Conservation (phyloP, 768 basidiomycete genomes). For the Amyloporia xantha region DNA sequence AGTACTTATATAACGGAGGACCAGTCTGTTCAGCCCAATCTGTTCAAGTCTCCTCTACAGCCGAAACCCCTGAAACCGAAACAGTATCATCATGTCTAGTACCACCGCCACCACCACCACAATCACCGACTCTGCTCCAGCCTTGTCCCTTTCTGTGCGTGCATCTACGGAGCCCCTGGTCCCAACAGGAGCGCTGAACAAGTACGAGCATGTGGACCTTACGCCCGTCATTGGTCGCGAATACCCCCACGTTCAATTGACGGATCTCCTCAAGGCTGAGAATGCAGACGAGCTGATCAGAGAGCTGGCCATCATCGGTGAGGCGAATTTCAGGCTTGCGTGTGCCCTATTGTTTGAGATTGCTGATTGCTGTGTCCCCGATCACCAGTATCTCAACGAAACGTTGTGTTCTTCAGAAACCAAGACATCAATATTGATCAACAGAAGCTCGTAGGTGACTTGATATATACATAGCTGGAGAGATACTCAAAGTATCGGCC, state of each 20-base stretch:
- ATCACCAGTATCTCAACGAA: slow-evolving; percentile 44
- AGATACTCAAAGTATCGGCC: too few species aligned
- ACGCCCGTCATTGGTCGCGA: slow-evolving; percentile 2
- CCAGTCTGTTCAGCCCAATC: background rate
- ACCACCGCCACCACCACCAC: slow-evolving; percentile 25
- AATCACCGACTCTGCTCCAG: background rate
- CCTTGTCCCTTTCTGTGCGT: background rate
- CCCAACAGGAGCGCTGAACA: background rate
- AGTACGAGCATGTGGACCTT: background rate
- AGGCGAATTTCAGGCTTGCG: slow-evolving; percentile 10
- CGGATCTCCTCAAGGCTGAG: slow-evolving; percentile 34
- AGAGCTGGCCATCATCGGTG: slow-evolving; percentile 37
- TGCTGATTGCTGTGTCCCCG: too few species aligned
- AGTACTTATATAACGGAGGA: background rate
- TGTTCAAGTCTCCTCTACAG: background rate
- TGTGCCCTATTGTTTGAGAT: too few species aligned
- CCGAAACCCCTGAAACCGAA: too few species aligned
- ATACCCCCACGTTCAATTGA: slow-evolving; percentile 36
- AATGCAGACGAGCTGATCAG: slow-evolving; percentile 45
- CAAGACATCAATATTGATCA: slow-evolving; percentile 42
- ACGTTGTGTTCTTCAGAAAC: slow-evolving; percentile 58
- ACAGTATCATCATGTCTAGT: slow-evolving; percentile 30
- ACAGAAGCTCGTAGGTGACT: too few species aligned
- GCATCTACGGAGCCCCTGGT: background rate
- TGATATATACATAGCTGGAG: too few species aligned